Base-by-base conservation (phyloP, 1,284 basidiomycete genomes). In the Naganishia liquefaciens region DNA sequence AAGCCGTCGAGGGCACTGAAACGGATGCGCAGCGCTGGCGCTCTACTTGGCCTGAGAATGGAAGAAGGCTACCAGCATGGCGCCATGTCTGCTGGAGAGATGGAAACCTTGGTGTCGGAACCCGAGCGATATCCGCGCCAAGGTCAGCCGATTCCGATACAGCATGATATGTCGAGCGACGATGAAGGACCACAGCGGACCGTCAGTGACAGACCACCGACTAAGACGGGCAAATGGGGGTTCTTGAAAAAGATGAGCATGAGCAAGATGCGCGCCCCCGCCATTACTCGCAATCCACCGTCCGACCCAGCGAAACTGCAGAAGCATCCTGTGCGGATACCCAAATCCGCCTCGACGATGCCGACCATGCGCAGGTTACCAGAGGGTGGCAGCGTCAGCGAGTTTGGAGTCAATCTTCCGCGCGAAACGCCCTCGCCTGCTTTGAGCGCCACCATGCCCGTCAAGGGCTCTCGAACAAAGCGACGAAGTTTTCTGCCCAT, bases 161-260 rank as follows among this genome's bases (percentile, higher is more conserved):
- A 58, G 9, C 47, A 27, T 23, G 27, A 40, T 21, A 7, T n/a
- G 6, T 52, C 43, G 2, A 65, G 54, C 63, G 68, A 80, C 66
- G 62, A 28, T 30, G 64, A 70, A 64, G 66, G 21, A 46, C 19
- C 54, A 19, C 17, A 27, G 27, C 21, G 50, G 19, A 33, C 10
- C 52, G 39, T 30, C 52, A 4, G 11, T 15, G 27, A 23, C 17
- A 47, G 66, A 17, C 51, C 71, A 10, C 64, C 65, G 21, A 67
- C 50, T 11, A 87, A 87, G 75, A 80, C 80, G 50, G 85, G 86
- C 64, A 86, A 89, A 66, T 94, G 91, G 91, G 91, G 93, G 3
- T 94, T 96, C 80, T 81, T 96, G 67, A 91, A 93, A 80, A 96
- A 96, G 81, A 93, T 96, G 89, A 93, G 91, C 11, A 93, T 93